Conservation (phyloP, 805 yeast genomes). For the Yarrowia hollandica region DNA sequence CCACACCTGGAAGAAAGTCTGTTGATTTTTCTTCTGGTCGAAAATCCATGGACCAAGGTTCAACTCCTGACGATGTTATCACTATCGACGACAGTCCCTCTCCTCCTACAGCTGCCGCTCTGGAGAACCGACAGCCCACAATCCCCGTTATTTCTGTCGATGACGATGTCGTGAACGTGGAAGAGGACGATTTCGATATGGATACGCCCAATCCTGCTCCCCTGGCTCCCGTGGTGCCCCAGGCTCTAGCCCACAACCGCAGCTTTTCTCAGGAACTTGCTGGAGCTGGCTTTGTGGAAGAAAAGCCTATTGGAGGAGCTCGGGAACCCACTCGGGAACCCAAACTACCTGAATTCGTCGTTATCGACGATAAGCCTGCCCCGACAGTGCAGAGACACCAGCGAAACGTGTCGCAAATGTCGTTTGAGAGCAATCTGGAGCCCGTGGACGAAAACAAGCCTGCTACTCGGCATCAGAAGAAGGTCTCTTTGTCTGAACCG, state of each 20-base stretch:
- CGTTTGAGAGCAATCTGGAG: slow-evolving; percentile 12
- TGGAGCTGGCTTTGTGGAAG: slow-evolving; percentile 17
- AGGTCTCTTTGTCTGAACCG: slow-evolving; percentile 15
- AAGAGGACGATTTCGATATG: slow-evolving; percentile 8
- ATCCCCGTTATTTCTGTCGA: slow-evolving; percentile 22
- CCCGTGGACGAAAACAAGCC: slow-evolving; percentile 4
- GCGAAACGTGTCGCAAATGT: slow-evolving; percentile 12
- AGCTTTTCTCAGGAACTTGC: slow-evolving; percentile 14
- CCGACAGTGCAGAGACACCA: background rate
- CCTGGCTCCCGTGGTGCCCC: background rate
- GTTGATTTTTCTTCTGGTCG: background rate
- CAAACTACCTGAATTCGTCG: slow-evolving; percentile 5
- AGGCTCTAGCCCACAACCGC: slow-evolving; percentile 14
- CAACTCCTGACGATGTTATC: background rate
- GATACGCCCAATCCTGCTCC: background rate
- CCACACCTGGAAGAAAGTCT: background rate
- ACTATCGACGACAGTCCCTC: background rate
- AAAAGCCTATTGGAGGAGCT: background rate
- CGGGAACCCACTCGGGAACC: background rate
- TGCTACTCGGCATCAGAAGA: slow-evolving; percentile 19
- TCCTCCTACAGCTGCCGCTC: slow-evolving; percentile 24
- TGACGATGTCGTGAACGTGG: slow-evolving; percentile 11
- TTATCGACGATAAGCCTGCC: background rate
- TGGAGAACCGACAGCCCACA: slow-evolving; percentile 12
- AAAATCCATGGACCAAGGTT: background rate